Evolutionary conservation across 2,329 filamentous ascomycete species (phyloP).

Genomic region (Venturia nashicola): DNA sequence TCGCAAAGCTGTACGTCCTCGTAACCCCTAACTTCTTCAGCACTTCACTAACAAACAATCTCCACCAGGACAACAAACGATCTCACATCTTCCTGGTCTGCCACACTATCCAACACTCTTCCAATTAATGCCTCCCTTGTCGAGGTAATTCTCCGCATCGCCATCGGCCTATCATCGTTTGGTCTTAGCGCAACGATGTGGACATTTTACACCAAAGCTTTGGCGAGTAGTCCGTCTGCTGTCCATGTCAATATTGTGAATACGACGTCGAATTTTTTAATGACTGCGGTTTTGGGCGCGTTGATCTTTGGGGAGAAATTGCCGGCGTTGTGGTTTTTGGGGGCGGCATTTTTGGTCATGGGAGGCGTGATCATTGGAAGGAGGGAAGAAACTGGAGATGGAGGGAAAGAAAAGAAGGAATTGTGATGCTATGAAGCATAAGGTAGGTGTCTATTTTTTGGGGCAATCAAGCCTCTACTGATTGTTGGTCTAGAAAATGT

Average conservation of each 20-base stretch:
- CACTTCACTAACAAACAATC: background rate
- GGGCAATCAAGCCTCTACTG: background rate
- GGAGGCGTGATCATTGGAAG: slow-evolving; percentile 69
- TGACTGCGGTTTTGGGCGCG: slow-evolving; percentile 60
- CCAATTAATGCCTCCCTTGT: slow-evolving; percentile 36
- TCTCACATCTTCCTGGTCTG: slow-evolving; percentile 42
- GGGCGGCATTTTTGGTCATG: slow-evolving; percentile 57
- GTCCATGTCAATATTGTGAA: slow-evolving; percentile 75
- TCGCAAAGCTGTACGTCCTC: slow-evolving; percentile 50
- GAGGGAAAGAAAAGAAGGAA: slow-evolving; percentile 13
- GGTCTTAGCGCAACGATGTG: slow-evolving; percentile 73
- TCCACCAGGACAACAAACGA: slow-evolving; percentile 45
- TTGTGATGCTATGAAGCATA: background rate
- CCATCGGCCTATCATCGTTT: slow-evolving; percentile 65
- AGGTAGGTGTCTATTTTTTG: background rate
- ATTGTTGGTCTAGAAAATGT: background rate
- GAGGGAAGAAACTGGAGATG: slow-evolving; percentile 43
- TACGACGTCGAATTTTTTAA: slow-evolving; percentile 69
- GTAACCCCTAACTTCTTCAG: background rate
- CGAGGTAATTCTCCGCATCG: slow-evolving; percentile 38
- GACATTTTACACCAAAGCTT: slow-evolving; percentile 67
- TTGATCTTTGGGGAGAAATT: slow-evolving; percentile 60
- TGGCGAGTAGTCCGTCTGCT: slow-evolving; percentile 62
- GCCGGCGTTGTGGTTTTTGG: slow-evolving; percentile 65
- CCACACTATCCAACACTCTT: slow-evolving; percentile 34